Percentiles rank a stretch among this genome's conserved stretches.
Conservation (phyloP, 441 rosid species). For the Kokia cookei region DNA sequence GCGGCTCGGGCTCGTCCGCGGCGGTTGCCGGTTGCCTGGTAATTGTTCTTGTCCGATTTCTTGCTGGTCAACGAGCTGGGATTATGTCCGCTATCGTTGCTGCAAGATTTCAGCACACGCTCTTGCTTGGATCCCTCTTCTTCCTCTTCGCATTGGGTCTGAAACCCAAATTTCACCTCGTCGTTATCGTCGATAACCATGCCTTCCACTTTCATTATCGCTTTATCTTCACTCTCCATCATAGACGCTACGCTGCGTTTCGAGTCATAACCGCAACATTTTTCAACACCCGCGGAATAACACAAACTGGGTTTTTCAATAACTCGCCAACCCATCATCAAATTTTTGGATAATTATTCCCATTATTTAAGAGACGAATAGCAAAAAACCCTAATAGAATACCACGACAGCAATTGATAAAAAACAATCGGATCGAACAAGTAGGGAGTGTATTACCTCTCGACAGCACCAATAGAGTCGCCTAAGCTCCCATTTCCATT, state of each 20-base stretch:
- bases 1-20: constrained; percentile 44
- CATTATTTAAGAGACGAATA: constrained; percentile 8
- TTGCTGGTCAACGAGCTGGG: not conserved
- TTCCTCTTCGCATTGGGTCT: constrained; percentile 12
- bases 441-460: constrained; percentile 42
- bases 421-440: constrained; percentile 16
- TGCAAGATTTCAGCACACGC: constrained; percentile 24
- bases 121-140: not conserved
- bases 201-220: constrained; percentile 15
- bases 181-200: constrained; percentile 21
- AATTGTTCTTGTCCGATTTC: constrained; percentile 3
- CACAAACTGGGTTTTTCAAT: constrained; percentile 15
- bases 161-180: constrained; percentile 7
- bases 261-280: constrained; percentile 8
- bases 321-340: constrained; percentile 17
- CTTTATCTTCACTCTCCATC: constrained; percentile 34
- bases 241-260: constrained; percentile 45
- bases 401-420: constrained; percentile 14
- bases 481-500: constrained; percentile 65
- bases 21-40: constrained; percentile 15
- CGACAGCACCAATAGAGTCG: constrained; percentile 50
- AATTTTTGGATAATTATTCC: constrained; percentile 12
- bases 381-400: constrained; percentile 34
- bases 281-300: constrained; percentile 9
- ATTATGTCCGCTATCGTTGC: constrained; percentile 7